Evolutionary conservation across 768 basidiomycete genomes (phyloP), one percentile per base, ranked within the genome.

Genomic region (Dacryopinax primogenitus): DNA sequence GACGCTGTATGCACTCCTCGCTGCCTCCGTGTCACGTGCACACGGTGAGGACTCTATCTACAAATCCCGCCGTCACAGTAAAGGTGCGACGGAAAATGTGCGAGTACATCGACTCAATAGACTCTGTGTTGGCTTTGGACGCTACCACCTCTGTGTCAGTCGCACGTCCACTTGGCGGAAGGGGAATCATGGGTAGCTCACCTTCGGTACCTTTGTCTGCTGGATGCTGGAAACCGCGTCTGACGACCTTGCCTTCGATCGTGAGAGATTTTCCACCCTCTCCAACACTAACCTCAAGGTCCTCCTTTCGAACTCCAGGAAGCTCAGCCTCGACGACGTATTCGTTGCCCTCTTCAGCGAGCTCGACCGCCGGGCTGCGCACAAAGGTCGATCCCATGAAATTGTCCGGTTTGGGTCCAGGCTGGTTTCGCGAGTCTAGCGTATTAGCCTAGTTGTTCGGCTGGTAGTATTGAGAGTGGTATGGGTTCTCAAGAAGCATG

Each of bases 271-370:
- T 79, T 1, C 87, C 88, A 16, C 80, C 82, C 65, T 88, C 85
- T 9, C 86, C 86, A 66, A 90, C 77, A 7, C 83, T 80, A 62
- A 90, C 80, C 64, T 87, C 81, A 9, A 90, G 72, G 70, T 89
- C 84, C 69, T 90, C 87, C 77, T 85, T 88, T 73, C 83, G 84
- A 30, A 90, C 83, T 0, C 88, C 88, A 23, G 88, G 89, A 30
- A 91, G 70, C 70, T 91, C 89, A 1, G 87, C 87, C 70, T 90
- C 86, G 41, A 91, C 76, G 63, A 88, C 67, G 68, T 86, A 90
- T 39, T 79, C 77, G 72, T 84, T 78, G 0, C 80, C 83, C 66
- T 84, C 80, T 68, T 91, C 88, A 1, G 79, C 77, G 7, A 90
- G 73, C 68, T 91, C 88, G 4, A 90, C 77, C 0, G 84, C 82